Conservation (phyloP, 768 basidiomycete species). For the Auricularia sp. region DNA sequence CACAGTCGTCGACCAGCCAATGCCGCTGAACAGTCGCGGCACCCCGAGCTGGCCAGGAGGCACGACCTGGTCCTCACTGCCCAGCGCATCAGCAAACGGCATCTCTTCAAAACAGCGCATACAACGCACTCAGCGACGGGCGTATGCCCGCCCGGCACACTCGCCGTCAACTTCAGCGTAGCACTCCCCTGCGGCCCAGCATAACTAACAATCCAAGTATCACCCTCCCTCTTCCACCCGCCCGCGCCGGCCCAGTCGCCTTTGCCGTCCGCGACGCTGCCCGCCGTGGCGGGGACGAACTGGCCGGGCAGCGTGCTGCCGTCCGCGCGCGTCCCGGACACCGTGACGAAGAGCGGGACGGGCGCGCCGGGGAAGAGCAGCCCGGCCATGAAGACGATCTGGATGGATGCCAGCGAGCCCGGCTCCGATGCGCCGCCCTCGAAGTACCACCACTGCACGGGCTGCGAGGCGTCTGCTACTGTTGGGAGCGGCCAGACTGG, state of each 20-base stretch:
- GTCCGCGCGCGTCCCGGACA: neutral
- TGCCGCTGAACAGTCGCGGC: neutral
- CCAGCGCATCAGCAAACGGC: neutral
- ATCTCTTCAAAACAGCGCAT: neutral
- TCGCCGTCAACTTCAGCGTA: neutral
- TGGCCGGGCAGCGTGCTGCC: neutral
- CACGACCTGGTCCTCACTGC: neutral
- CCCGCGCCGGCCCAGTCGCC: no score
- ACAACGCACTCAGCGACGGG: neutral
- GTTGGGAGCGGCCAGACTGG: neutral
- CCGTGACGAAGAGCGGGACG: neutral
- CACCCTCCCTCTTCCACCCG: neutral
- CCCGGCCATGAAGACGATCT: neutral
- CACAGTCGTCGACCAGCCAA: neutral
- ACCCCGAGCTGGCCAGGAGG: neutral
- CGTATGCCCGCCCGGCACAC: neutral
- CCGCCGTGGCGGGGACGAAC: no score
- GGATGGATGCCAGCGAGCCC: neutral
- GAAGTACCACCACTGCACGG: neutral
- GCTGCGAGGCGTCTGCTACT: neutral
- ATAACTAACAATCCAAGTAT: neutral
- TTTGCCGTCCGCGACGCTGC: no score
- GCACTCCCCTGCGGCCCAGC: neutral
- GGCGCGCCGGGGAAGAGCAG: neutral
- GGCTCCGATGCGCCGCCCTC: neutral